These are phyloP conservation scores for Hypoxylon sp. DNA, from an alignment of 2,329 filamentous ascomycete species.

Conservation along the genomic window DNA sequence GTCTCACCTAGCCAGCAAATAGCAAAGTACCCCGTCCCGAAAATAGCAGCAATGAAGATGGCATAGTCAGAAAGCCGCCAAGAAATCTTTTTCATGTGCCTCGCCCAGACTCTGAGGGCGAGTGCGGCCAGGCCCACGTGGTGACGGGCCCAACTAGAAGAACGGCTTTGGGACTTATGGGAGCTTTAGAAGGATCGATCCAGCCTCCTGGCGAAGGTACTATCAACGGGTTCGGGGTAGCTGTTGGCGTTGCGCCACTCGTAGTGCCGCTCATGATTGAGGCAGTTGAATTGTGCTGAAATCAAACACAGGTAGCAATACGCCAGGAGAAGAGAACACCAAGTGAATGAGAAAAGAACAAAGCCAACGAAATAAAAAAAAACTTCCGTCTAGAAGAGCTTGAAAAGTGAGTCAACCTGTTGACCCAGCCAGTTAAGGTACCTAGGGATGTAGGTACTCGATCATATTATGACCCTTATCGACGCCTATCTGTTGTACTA, in stretches of 20 bases:
- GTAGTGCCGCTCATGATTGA: background rate
- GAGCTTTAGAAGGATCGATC: slow-evolving; percentile 5
- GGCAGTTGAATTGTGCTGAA: background rate
- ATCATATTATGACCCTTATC: too few species aligned
- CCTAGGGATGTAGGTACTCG: too few species aligned
- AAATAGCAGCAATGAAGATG: slow-evolving; percentile 4
- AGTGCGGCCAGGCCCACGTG: background rate
- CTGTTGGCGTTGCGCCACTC: background rate
- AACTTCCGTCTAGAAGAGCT: background rate
- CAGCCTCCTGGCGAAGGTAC: slow-evolving; percentile 4
- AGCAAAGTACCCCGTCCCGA: background rate
- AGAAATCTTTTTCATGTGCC: slow-evolving; percentile 9
- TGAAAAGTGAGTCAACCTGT: background rate
- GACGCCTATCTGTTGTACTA: too few species aligned
- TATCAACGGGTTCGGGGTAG: background rate
- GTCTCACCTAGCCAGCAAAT: slow-evolving; percentile 2
- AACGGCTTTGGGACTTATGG: background rate
- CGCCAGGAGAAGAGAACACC: background rate
- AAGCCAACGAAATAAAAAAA: background rate
- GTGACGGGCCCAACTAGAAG: slow-evolving; percentile 2
- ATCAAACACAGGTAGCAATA: background rate
- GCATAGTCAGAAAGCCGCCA: slow-evolving; percentile 9
- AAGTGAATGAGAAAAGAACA: background rate
- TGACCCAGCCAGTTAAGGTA: too few species aligned
- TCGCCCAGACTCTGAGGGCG: slow-evolving; percentile 10